These are phyloP conservation scores for Gymnopilus dilepis DNA, from an alignment of 768 basidiomycete genomes.

Conservation along the genomic window DNA sequence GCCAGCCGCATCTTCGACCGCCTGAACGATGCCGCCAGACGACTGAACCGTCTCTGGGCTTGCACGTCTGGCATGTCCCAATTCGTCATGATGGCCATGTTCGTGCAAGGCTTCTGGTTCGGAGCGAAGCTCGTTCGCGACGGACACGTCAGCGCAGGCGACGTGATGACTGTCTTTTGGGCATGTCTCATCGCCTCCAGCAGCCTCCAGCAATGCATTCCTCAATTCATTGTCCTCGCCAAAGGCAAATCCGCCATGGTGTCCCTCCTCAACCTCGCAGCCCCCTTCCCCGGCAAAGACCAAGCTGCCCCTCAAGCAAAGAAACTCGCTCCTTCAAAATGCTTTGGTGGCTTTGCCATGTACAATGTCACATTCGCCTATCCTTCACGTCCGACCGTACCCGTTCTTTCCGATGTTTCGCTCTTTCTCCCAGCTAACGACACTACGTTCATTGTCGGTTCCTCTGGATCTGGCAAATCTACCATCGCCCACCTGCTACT, in stretches of 20 bases:
- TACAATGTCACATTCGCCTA: conserved; percentile 82
- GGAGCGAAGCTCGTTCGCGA: conserved; percentile 86
- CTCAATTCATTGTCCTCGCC: conserved; percentile 77
- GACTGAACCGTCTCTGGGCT: conserved; percentile 78
- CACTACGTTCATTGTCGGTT: conserved; percentile 89
- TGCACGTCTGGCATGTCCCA: conserved; percentile 69
- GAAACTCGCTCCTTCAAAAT: conserved; percentile 68
- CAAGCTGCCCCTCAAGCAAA: conserved; percentile 46
- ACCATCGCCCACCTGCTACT: conserved; percentile 86
- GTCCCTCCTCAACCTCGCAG: conserved; percentile 39
- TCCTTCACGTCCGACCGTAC: conserved; percentile 73
- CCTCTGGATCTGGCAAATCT: conserved; percentile 93
- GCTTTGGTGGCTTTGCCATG: conserved; percentile 78
- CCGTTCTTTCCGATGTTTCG: conserved; percentile 68
- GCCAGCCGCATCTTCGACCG: conserved; percentile 49
- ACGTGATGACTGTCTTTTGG: conserved; percentile 97
- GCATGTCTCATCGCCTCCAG: conserved; percentile 90
- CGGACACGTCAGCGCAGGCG: conserved; percentile 69
- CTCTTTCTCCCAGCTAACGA: conserved; percentile 78
- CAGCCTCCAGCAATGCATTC: conserved; percentile 87
- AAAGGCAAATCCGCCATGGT: conserved; percentile 87
- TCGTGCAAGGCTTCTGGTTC: conserved; percentile 97
- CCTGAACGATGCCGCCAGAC: conserved; percentile 52
- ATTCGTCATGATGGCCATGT: conserved; percentile 89
- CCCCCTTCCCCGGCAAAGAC: conserved; percentile 41